phyloP scores from a whole-genome alignment of 768 basidiomycete species.

The Boletus subcaerulescens region DNA sequence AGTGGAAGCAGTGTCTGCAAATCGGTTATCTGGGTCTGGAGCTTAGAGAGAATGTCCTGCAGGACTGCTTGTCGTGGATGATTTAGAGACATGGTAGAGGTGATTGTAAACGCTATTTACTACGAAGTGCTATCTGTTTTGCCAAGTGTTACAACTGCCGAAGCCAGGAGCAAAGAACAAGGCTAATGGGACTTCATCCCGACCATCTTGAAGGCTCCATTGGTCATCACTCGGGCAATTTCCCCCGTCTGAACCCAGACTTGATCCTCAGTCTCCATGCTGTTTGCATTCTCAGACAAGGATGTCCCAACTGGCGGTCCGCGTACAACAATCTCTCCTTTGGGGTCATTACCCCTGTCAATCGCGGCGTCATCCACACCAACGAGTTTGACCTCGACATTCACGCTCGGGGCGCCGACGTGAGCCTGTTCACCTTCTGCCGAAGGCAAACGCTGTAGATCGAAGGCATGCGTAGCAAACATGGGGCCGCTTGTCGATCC shows the following conservation, averaged over 20 bases:
- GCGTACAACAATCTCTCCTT: slow-evolving; percentile 57
- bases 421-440: slow-evolving; percentile 38
- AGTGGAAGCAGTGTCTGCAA: slow-evolving; percentile 51
- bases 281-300: slow-evolving; percentile 26
- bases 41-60: slow-evolving; percentile 40
- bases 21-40: slow-evolving; percentile 49
- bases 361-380: slow-evolving; percentile 63
- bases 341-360: slow-evolving; percentile 65
- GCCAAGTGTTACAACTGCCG: background rate
- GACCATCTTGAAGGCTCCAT: slow-evolving; percentile 57
- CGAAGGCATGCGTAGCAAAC: slow-evolving; percentile 79
- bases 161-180: background rate
- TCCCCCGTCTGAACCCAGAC: slow-evolving; percentile 47
- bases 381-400: slow-evolving; percentile 79
- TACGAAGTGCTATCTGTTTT: too few relatives aligned
- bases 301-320: slow-evolving; percentile 71
- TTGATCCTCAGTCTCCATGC: slow-evolving; percentile 39
- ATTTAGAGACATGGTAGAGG: slow-evolving; percentile 7
- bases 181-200: slow-evolving; percentile 8
- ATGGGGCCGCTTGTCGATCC: slow-evolving; percentile 71
- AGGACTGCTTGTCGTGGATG: slow-evolving; percentile 7
- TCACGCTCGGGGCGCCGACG: slow-evolving; percentile 80
- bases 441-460: slow-evolving; percentile 70
- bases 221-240: slow-evolving; percentile 52
- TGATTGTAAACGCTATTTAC: too few relatives aligned